Evolutionary conservation across 257 asterid genomes (phyloP), one percentile per base, ranked within the genome.

Genomic region (Solanum bulbocastanum): DNA sequence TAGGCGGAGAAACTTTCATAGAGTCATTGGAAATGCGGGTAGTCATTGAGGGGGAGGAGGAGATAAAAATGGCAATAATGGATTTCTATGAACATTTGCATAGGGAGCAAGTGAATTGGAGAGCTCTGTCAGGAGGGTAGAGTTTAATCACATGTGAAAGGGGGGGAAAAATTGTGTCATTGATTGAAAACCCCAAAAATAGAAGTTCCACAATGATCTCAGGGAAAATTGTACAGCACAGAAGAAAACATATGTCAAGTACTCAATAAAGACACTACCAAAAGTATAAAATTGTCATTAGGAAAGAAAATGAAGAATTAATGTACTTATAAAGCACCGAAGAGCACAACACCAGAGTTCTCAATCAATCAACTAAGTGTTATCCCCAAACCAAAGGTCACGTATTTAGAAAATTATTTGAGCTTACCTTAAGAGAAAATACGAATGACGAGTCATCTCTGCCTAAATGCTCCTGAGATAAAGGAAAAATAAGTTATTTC

Each of bases 401-500:
- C 18, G 44, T 16, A 82, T 30, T 49, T 20, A 46, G 44, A 32
- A 49, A 49, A 15, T 49, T 73, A 11, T 15, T 14, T 68, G 83
- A 68, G 79, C 87, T 89, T 90, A 93, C 99, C 98, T 96, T 96
- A 33, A 95, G 98, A 39, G 98, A 96, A 87, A 96, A 96, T 86
- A 94, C 85, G 90, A 95, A 96, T 52, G 99, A 92, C 44, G 91
- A 90, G 88, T 95, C 99, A 92, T 96, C 98, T 90, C 97, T 92
- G 94, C 90, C 88, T 91, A 95, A 93, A 93, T 96, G 98, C 89
- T 93, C 98, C 98, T 96, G 98, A 87, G 87, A 92, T 78, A 18
- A 76, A 66, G 86, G 44, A 69, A 44, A 83, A 87, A 33, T 35
- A 66, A 30, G 66, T 27, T 79, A 27, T 8, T 79, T 44, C 39